These are phyloP conservation scores for Ganoderma meredithae DNA, from an alignment of 1,284 basidiomycete species.

Conservation along the genomic window DNA sequence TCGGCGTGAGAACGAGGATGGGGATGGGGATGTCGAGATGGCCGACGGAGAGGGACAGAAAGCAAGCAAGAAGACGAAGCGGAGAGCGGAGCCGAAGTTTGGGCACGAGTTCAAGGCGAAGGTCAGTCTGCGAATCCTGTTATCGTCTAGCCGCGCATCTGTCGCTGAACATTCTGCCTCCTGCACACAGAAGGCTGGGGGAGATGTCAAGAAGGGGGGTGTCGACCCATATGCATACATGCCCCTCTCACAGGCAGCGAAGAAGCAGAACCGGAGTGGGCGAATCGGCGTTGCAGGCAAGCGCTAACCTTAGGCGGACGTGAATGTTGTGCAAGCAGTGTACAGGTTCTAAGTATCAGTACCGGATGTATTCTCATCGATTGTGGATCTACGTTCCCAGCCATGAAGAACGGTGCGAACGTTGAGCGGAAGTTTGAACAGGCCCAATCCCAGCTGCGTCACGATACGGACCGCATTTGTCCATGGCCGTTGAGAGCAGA, in stretches of 20 bases:
- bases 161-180: not conserved
- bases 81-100: conserved; percentile 65
- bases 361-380: conserved; percentile 10
- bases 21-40: conserved; percentile 77
- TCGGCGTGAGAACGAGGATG: conserved; percentile 68
- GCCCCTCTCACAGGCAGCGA: conserved; percentile 83
- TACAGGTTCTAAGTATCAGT: conserved; percentile 6
- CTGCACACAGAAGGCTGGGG: conserved; percentile 82
- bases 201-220: conserved; percentile 88
- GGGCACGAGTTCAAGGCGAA: conserved; percentile 93
- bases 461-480: not conserved
- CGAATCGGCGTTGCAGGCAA: conserved; percentile 46
- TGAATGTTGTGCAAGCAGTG: not conserved
- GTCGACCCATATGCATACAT: conserved; percentile 95
- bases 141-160: not conserved
- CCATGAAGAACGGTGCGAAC: conserved; percentile 4
- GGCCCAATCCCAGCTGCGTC: not conserved
- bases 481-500: not conserved
- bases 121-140: conserved; percentile 47
- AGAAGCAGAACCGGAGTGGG: conserved; percentile 52
- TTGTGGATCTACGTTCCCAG: not conserved
- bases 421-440: not conserved
- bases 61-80: conserved; percentile 60
- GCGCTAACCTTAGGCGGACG: conserved; percentile 32
- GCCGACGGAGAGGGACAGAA: conserved; percentile 53